phyloP scores from a whole-genome alignment of 108 stramenopile species.

The Pseudonitzschia pungens region DNA sequence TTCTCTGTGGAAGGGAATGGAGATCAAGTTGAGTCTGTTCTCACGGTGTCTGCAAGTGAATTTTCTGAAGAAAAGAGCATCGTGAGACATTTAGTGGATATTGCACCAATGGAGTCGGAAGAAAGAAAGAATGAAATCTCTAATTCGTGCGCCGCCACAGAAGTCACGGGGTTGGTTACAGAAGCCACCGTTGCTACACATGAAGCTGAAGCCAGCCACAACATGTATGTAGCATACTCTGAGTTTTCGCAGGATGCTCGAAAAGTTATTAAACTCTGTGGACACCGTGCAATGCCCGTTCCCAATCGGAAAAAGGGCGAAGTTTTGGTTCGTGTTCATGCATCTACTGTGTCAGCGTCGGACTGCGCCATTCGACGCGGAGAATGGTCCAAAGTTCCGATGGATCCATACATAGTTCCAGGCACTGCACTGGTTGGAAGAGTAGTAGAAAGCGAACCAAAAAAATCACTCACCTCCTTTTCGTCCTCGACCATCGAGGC shows the following conservation, averaged over 20 bases:
- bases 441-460: slow-evolving; percentile 19
- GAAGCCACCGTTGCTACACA: neutral
- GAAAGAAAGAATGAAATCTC: neutral
- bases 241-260: slow-evolving; percentile 21
- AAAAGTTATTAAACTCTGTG: slow-evolving; percentile 33
- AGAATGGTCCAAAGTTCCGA: slow-evolving; percentile 26
- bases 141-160: neutral
- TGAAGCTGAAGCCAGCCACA: neutral
- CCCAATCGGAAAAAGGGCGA: slow-evolving; percentile 21
- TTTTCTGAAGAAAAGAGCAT: too few relatives aligned
- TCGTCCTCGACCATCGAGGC: slow-evolving; percentile 20
- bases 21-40: too few relatives aligned
- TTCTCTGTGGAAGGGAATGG: neutral
- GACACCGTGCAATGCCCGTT: slow-evolving; percentile 17
- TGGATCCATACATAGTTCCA: slow-evolving; percentile 46
- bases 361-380: slow-evolving; percentile 55
- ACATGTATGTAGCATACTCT: slow-evolving; percentile 46
- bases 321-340: slow-evolving; percentile 33
- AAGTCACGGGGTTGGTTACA: neutral
- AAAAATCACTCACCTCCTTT: neutral
- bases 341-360: slow-evolving; percentile 42
- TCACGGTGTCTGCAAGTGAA: too few relatives aligned
- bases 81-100: too few relatives aligned
- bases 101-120: neutral
- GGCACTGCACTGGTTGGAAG: slow-evolving; percentile 48